Evolutionary conservation across 2,329 filamentous ascomycete genomes (phyloP), one percentile per base, ranked within the genome.

Genomic region (Pseudocercospora macadamiae): DNA sequence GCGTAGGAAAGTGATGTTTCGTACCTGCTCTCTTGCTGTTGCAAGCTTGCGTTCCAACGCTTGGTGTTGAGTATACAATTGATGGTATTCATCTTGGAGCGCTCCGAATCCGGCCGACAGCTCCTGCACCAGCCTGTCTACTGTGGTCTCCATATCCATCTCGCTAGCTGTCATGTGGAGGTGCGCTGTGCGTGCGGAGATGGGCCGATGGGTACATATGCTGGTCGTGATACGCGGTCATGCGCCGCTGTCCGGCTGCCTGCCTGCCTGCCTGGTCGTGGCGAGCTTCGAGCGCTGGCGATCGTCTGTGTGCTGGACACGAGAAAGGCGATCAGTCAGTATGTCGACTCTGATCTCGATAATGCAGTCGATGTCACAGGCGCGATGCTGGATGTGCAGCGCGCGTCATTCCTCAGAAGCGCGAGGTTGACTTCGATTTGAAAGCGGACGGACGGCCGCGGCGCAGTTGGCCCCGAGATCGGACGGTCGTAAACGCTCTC

Each of bases 11-110:
- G 10, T 25, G n/a, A 18, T 26, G 3, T 54, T 28, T 59, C 77
- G 64, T 73, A 81, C 79, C 77, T 81, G 79, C 62, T 80, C 74
- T 68, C 80, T 77, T 19, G 77, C 77, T 67, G 75, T 79, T 14
- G 72, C 75, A 45, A 82, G 70, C 70, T 78, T 80, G 66, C 72
- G 74, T 66, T 81, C 79, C 36, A 82, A 70, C 63, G 75, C 73
- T 60, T 73, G 70, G 55, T 79, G 76, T 55, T 76, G 76, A 30
- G 75, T 71, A 49, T 75, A 74, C 16, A 82, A 72, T 48, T 76
- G 70, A 65, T 77, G 74, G 64, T 81, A 81, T 64, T 81, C 79
- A 37, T 74, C 74, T 51, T 74, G 76, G 60, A 82, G 68, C 28
- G 77, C 73, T 39, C 76, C 77, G 65, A 81, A 82, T 59, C 79